Conservation (phyloP, 148 eudicot species). For the Chenopodium suecicum region DNA sequence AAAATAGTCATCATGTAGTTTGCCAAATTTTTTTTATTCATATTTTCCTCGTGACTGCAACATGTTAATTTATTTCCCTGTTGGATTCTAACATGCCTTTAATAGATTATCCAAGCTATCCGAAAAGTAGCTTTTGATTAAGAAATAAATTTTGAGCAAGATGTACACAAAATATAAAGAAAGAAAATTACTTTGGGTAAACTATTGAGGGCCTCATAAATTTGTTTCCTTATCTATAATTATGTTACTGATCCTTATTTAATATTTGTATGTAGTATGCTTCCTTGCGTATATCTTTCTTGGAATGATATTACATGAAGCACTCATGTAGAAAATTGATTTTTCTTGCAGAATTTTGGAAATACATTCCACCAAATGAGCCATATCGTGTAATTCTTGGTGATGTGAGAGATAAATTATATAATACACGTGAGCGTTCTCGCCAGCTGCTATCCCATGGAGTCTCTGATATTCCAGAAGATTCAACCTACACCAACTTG, state of each 20-base stretch:
- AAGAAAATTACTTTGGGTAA: neutral
- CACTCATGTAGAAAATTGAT: neutral
- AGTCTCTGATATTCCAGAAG: constrained; percentile 81
- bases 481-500: constrained; percentile 64
- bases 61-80: too few relatives aligned
- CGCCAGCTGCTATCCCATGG: constrained; percentile 81
- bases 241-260: neutral
- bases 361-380: constrained; percentile 79
- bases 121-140: too few relatives aligned
- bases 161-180: too few relatives aligned
- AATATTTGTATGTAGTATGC: neutral
- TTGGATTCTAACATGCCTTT: neutral
- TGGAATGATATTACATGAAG: constrained; percentile 7
- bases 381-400: constrained; percentile 96
- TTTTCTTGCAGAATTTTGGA: constrained; percentile 82
- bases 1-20: neutral
- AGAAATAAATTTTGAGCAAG: neutral
- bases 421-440: constrained; percentile 89
- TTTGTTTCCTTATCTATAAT: neutral
- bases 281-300: neutral
- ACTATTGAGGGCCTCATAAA: neutral
- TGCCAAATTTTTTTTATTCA: too few relatives aligned
- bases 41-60: neutral
- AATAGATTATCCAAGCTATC: neutral
- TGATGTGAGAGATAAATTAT: constrained; percentile 90